These are phyloP conservation scores for Astrocystis sublimbata DNA, from an alignment of 495 filamentous ascomycete genomes.

Conservation along the genomic window DNA sequence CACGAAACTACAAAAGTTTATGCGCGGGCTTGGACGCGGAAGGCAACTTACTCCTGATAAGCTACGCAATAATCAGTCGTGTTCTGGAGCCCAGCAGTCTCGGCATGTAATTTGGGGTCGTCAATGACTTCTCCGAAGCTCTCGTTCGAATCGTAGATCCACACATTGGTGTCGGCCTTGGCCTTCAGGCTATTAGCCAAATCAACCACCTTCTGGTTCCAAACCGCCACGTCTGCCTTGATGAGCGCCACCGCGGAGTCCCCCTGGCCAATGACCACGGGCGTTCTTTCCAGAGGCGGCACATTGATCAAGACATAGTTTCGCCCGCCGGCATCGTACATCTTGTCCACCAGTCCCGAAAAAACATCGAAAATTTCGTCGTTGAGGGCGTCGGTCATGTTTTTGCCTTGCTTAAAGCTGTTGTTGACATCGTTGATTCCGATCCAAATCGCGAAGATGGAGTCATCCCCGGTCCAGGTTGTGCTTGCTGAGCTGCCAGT, in stretches of 20 bases:
- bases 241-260: slow-evolving; percentile 29
- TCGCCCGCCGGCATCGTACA: slow-evolving; percentile 66
- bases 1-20: not conserved
- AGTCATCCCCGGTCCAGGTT: slow-evolving; percentile 59
- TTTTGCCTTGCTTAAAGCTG: slow-evolving; percentile 53
- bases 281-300: slow-evolving; percentile 69
- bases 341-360: slow-evolving; percentile 51
- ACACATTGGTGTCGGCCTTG: slow-evolving; percentile 42
- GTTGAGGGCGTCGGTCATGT: slow-evolving; percentile 41
- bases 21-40: not conserved
- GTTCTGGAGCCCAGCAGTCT: slow-evolving; percentile 53
- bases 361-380: slow-evolving; percentile 61
- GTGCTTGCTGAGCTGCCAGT: slow-evolving; percentile 38
- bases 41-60: slow-evolving; percentile 54
- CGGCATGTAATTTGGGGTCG: slow-evolving; percentile 46
- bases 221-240: slow-evolving; percentile 39
- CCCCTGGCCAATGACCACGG: slow-evolving; percentile 46
- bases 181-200: slow-evolving; percentile 41
- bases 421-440: slow-evolving; percentile 81
- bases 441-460: slow-evolving; percentile 71
- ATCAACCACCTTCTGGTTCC: slow-evolving; percentile 38
- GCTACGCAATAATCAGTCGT: slow-evolving; percentile 54
- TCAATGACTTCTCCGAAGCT: slow-evolving; percentile 58
- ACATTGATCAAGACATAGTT: slow-evolving; percentile 78
- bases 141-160: slow-evolving; percentile 48